Evolutionary conservation across 306 rosid genomes (phyloP).

Genomic region (apple (Malus domestica)): DNA sequence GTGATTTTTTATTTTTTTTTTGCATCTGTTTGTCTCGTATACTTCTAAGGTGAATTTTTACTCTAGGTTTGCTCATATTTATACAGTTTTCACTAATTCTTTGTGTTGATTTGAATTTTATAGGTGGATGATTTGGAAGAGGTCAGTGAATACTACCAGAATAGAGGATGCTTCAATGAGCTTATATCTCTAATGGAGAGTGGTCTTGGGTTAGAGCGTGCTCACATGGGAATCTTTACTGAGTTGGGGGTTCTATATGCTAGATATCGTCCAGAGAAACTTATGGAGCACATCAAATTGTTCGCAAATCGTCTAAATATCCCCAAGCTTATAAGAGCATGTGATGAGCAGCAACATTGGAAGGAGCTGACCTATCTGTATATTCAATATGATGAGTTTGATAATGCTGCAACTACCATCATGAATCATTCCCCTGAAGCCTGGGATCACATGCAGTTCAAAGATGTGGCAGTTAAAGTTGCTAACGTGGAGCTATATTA

Average conservation of each 20-base stretch:
- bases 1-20: slow-evolving; percentile 28
- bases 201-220: slow-evolving; percentile 96
- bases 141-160: slow-evolving; percentile 97
- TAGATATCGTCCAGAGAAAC: slow-evolving; percentile 97
- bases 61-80: neutral
- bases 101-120: slow-evolving; percentile 15
- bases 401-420: slow-evolving; percentile 96
- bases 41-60: slow-evolving; percentile 1
- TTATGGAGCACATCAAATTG: slow-evolving; percentile 97
- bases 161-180: slow-evolving; percentile 97
- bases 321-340: slow-evolving; percentile 96
- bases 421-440: slow-evolving; percentile 99
- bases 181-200: slow-evolving; percentile 98
- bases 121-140: slow-evolving; percentile 99
- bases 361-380: slow-evolving; percentile 91
- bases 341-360: slow-evolving; percentile 99
- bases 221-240: slow-evolving; percentile 98
- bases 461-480: slow-evolving; percentile 88
- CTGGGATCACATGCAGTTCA: slow-evolving; percentile 99
- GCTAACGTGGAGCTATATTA: slow-evolving; percentile 93
- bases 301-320: slow-evolving; percentile 91
- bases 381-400: slow-evolving; percentile 96
- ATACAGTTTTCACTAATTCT: slow-evolving; percentile 6
- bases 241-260: slow-evolving; percentile 98
- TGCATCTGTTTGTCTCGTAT: neutral